Evolutionary conservation across 768 basidiomycete species (phyloP), one percentile per base, ranked within the genome.

Genomic region (Termitomyces sp.): DNA sequence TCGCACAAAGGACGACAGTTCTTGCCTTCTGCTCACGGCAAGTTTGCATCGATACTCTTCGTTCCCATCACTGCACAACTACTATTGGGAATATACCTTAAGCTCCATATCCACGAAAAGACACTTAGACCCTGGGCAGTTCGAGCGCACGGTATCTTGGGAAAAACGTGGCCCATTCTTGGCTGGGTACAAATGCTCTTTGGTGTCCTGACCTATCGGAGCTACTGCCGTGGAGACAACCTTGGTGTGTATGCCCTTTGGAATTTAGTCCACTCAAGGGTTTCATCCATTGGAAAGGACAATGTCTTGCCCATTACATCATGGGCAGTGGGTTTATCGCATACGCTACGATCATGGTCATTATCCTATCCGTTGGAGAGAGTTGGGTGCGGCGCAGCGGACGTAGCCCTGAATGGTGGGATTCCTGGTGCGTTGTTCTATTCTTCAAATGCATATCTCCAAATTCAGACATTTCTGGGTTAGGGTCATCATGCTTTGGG

Each of bases 271-370:
- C 46, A 29, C 31, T 26, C 22, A n/a, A 20, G 14, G 34, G 58
- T 51, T 37, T 61, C 2, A 65, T 37, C 20, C 27, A n/a, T 13
- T 5, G 10, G 32, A 41, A 55, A 78, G 77, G 85, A 7, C 94
- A 96, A 74, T 97, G 94, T 70, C 78, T 92, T 1, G 92, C 90
- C 0, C 90, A 92, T 68, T 92, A 92, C 67, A 89, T 92, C 58
- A 90, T 90, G 89, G 93, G 94, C 49, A 87, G 90, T 56, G 91
- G 88, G 0, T 97, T 97, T 67, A 90, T 94, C 61, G 93, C 84
- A 0, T 96, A 97, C 66, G 93, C 84, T 1, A 77, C 81, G 14
- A 83, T 95, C 54, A 85, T 96, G 81, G 81, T 87, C 4, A 81
- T 96, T 47, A 73, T 94, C 62, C 73, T 94, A 9, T 74, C 90